Evolutionary conservation across 2,329 filamentous ascomycete genomes (phyloP), one percentile per base, ranked within the genome.

Genomic region (Aspergillus persii): DNA sequence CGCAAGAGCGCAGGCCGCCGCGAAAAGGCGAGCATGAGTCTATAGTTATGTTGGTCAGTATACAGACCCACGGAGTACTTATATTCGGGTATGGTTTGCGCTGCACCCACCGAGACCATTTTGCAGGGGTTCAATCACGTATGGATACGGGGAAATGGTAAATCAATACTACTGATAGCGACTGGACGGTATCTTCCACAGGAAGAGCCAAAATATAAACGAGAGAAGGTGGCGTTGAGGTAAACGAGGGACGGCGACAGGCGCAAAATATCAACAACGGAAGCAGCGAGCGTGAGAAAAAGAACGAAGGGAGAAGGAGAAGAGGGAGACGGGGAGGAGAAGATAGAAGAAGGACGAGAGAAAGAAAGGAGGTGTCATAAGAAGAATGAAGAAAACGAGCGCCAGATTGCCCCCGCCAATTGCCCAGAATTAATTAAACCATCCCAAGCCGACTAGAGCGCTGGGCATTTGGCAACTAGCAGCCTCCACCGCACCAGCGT

Each of bases 1-100:
- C 46, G 79, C 72, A 57, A 80, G 72, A 56, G 74, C 76, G 67
- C 71, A 76, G 54, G 76, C 69, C 31, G 77, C 74, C 62, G 76
- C 70, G 58, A 80, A 66, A 50, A 74, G 62, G 66, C 71, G 66
- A 68, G 66, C 62, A 62, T 71, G 72, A 49, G 71, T 69, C 73
- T 75, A 50, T 27, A 29, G 54, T 8, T 53, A 46, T 56, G 26
- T 60, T 30, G 39, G 31, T 58, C 33, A 30, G 39, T 49, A 27
- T 29, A 15, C 29, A 23, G 4, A 7, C 31, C 8, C 31, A 9
- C 8, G 30, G 36, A 9, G 8, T 18, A 30, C 31, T 8, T 46
- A 52, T 36, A 51, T 23, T 9, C 2, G 18, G 18, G 18, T 23
- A 23, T 29, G 6, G 12, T 11, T 36, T 41, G 26, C 31, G 39